Conservation (phyloP, 1,139 yeast species). For the Yarrowia galli region DNA sequence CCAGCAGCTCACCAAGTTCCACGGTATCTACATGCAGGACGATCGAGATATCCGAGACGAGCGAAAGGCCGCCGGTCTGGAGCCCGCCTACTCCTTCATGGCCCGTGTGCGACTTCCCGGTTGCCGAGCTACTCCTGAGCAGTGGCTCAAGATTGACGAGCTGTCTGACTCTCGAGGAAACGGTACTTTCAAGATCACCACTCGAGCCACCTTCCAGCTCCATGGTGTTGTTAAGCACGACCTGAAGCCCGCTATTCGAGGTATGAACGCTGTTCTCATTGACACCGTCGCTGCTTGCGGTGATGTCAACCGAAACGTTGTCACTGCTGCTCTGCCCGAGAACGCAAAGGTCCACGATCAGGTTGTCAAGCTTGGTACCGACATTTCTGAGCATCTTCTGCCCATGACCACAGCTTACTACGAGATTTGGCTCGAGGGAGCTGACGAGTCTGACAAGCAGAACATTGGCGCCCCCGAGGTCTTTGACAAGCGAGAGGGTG, state of each 20-base stretch:
- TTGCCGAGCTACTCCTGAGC: constrained; percentile 85
- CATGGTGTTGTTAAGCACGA: constrained; percentile 94
- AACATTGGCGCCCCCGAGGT: constrained; percentile 68
- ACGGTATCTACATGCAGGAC: constrained; percentile 98
- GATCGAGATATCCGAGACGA: constrained; percentile 96
- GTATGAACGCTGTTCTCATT: constrained; percentile 87
- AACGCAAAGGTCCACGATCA: constrained; percentile 84
- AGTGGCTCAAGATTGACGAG: constrained; percentile 86
- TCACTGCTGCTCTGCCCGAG: constrained; percentile 85
- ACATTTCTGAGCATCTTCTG: constrained; percentile 79
- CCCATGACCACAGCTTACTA: constrained; percentile 96
- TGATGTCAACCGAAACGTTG: constrained; percentile 96
- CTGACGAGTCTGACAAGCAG: constrained; percentile 70
- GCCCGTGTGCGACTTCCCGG: constrained; percentile 96
- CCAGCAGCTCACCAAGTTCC: constrained; percentile 95
- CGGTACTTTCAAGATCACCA: constrained; percentile 91
- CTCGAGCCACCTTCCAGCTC: constrained; percentile 96
- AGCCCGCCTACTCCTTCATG: constrained; percentile 96
- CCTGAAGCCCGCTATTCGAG: constrained; percentile 89
- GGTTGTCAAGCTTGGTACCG: constrained; percentile 66
- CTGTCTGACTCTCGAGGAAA: constrained; percentile 86
- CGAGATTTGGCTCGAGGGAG: constrained; percentile 93
- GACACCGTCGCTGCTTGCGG: constrained; percentile 99
- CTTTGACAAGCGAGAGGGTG: constrained; percentile 77
- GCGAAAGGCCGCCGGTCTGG: constrained; percentile 88